Evolutionary conservation across 805 yeast genomes (phyloP), one percentile per base, ranked within the genome.

Genomic region (Metahyphopichia silvanorum): DNA sequence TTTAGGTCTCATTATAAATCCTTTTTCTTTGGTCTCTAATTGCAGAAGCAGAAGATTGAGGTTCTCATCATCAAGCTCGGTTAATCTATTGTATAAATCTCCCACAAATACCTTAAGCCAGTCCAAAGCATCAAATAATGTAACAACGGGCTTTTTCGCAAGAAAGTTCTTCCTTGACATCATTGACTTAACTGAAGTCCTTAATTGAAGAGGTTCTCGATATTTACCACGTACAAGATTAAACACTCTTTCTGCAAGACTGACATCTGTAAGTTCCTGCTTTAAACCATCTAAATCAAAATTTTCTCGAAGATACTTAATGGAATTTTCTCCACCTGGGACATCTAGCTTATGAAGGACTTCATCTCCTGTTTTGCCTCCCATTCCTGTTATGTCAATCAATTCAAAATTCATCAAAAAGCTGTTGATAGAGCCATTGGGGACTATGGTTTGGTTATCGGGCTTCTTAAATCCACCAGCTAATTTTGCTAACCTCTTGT

Each of bases 381-480:
- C 98, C 69, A 91, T 64, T 0, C 95, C 87, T 74, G 95, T 82
- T 36, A 91, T 76, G 44, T 88, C 95, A 0, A 76, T 74, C 14
- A 91, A 52, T 37, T 78, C 76, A 52, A 82, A 79, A 16, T 72
- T 66, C 19, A 64, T 64, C 8, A 89, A 54, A 51, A 91, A 93
- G 0, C 50, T 46, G 2, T 60, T 40, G 2, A 80, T 62, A 11
- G 74, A 57, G 22, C 27, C 47, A 25, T 73, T 74, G 18, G 81
- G 55, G 0, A 93, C 68, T 2, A 86, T 69, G 0, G 97, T 86
- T 53, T 93, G 98, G 26, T 79, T 77, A 52, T 86, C 78, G 0
- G 98, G 98, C 48, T 93, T 93, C 30, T 73, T 71, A 48, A 69
- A 80, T 6, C 88, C 94, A 12, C 94, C 86, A 1, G 95, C 96